phyloP scores from a whole-genome alignment of 805 yeast genomes.

The Osmozyma mogii region DNA sequence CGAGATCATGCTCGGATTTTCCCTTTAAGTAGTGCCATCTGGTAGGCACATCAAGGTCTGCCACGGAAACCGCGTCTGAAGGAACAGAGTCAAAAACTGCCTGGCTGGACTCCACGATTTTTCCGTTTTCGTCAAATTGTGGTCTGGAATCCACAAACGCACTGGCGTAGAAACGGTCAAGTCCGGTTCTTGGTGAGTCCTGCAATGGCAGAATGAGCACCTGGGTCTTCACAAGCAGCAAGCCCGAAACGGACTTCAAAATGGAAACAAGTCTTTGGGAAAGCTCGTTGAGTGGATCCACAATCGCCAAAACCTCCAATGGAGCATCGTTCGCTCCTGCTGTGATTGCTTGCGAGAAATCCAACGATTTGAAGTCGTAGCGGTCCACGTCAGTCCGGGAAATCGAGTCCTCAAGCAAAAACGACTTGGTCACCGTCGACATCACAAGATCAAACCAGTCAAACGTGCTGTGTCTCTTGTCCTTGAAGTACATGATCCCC shows the following conservation, averaged over 20 bases:
- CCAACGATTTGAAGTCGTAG: conserved; percentile 34
- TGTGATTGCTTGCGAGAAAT: conserved; percentile 13
- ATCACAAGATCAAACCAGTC: conserved; percentile 44
- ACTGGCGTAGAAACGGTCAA: conserved; percentile 53
- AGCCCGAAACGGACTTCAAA: conserved; percentile 27
- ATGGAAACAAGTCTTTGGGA: conserved; percentile 58
- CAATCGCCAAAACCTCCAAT: conserved; percentile 49
- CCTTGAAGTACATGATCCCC: conserved; percentile 13
- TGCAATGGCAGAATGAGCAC: conserved; percentile 54
- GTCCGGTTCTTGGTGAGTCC: conserved; percentile 30
- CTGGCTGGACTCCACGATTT: conserved; percentile 11
- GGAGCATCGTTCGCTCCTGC: conserved; percentile 17
- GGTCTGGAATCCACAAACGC: conserved; percentile 27
- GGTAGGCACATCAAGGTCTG: conserved; percentile 52
- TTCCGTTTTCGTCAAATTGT: conserved; percentile 21
- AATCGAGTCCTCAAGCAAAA: conserved; percentile 33
- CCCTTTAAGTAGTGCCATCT: conserved; percentile 61
- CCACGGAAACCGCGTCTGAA: conserved; percentile 20
- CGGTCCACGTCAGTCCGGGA: conserved; percentile 38
- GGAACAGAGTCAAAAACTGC: conserved; percentile 23
- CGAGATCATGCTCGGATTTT: conserved; percentile 35
- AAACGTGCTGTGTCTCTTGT: conserved; percentile 14
- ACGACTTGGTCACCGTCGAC: conserved; percentile 37
- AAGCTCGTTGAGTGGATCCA: conserved; percentile 67
- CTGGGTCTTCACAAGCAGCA: conserved; percentile 45